phyloP scores from a whole-genome alignment of 192 early-diverging fungal species.

The Linnemannia exigua region DNA sequence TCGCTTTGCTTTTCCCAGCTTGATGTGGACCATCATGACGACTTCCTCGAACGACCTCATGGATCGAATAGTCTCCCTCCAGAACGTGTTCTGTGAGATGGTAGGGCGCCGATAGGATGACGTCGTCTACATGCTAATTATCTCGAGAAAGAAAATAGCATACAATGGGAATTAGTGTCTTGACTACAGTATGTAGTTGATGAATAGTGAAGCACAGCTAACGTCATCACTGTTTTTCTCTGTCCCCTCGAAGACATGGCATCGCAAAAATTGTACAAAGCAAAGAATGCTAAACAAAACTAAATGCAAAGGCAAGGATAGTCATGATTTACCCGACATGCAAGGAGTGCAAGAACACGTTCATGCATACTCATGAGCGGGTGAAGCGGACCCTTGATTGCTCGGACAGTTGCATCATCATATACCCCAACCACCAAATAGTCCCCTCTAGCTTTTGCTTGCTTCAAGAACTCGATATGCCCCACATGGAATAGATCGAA shows the following conservation, averaged over 20 bases:
- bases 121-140: constrained; percentile 87
- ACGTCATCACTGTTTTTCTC: too few relatives aligned
- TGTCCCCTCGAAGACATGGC: too few relatives aligned
- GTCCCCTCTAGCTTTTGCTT: constrained; percentile 83
- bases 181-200: neutral
- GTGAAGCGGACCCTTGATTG: constrained; percentile 82
- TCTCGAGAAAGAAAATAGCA: neutral
- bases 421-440: constrained; percentile 93
- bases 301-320: neutral
- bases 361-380: constrained; percentile 95
- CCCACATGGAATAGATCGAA: constrained; percentile 95
- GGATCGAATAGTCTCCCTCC: constrained; percentile 81
- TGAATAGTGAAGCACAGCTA: too few relatives aligned
- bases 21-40: constrained; percentile 64
- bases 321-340: constrained; percentile 76
- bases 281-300: neutral
- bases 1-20: constrained; percentile 62
- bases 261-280: neutral
- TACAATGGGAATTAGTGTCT: neutral
- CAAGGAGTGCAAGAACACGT: constrained; percentile 86
- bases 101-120: constrained; percentile 89
- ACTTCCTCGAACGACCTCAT: constrained; percentile 80
- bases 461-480: constrained; percentile 90
- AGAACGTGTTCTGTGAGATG: constrained; percentile 85
- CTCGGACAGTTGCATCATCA: constrained; percentile 88